Base-by-base conservation (phyloP, 176 grass and related monocot species). In the Bonia amplexicaulis region DNA sequence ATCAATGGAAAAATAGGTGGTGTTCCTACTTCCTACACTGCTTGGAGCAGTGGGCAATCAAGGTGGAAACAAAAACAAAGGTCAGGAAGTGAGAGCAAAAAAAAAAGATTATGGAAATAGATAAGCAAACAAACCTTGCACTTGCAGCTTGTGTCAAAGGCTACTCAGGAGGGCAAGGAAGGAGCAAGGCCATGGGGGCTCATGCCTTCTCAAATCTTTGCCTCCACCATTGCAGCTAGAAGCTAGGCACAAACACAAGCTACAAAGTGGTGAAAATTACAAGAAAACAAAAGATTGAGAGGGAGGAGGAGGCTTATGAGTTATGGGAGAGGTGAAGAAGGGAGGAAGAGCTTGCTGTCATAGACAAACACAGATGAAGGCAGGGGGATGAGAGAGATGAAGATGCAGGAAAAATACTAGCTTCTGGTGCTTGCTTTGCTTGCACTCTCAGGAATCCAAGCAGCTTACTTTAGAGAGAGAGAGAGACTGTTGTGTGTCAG, bases 371-470 rank as follows among this genome's bases (percentile, higher is more conserved):
- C 62, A 88, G 19, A 87, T 67, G 85, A 76, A 80, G 69, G 5
- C 60, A 13, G 4, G 25, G n/a, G 23, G 0, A 40, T 42, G 71
- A 25, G 61, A 44, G 60, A 13, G 62, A n/a, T 33, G 76, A 73
- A 58, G 62, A 52, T 72, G 74, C 80, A 69, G 74, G 71, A 60
- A 76, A 88, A 78, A 79, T 81, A 74, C 64, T 88, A 91, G 86
- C 76, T 85, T 91, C 85, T 64, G 90, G 81, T 86, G 84, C 84
- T 92, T 92, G 90, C 95, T 94, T 97, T 89, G 92, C 95, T 97
- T 97, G 90, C 90, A 97, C 95, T 94, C 89, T 85, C 95, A 97
- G 95, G 92, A 94, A 97, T 93, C 95, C 89, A 88, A 97, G 81
- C 88, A 97, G 84, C 90, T 82, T 91, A 89, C 84, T 85, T 71